These are phyloP conservation scores for Aristolochia fimbriata DNA, from an alignment of 164 flowering plant genomes.

Conservation along the genomic window DNA sequence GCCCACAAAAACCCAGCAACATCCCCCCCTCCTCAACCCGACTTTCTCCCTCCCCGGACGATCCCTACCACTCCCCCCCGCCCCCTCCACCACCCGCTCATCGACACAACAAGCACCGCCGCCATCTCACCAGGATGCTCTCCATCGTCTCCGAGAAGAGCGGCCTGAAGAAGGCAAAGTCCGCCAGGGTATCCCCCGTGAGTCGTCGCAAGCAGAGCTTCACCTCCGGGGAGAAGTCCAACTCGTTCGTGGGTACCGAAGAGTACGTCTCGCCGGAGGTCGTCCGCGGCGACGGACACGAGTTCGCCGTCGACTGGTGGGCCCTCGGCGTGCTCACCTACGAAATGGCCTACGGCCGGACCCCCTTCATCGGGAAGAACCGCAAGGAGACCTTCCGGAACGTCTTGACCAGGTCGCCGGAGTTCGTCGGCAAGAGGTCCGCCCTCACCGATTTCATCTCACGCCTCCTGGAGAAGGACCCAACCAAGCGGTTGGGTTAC, in stretches of 20 bases:
- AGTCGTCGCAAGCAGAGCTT: slow-evolving; percentile 24
- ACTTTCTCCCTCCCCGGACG: too few species aligned
- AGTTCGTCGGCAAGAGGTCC: slow-evolving; percentile 48
- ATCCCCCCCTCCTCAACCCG: slow-evolving; percentile 1
- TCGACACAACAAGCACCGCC: background rate
- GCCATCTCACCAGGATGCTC: slow-evolving; percentile 23
- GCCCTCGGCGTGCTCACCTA: slow-evolving; percentile 70
- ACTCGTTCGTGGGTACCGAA: slow-evolving; percentile 62
- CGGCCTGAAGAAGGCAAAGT: slow-evolving; percentile 42
- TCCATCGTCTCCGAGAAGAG: slow-evolving; percentile 33
- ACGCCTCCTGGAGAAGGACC: slow-evolving; percentile 71
- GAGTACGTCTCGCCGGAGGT: slow-evolving; percentile 94
- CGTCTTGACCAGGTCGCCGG: slow-evolving; percentile 41
- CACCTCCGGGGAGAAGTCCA: slow-evolving; percentile 20
- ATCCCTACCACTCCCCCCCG: too few species aligned
- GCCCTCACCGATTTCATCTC: slow-evolving; percentile 57
- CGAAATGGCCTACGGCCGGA: slow-evolving; percentile 84
- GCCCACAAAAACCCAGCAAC: too few species aligned
- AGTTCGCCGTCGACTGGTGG: slow-evolving; percentile 97
- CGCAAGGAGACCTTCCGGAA: slow-evolving; percentile 69
- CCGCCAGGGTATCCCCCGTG: slow-evolving; percentile 77
- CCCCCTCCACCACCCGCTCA: slow-evolving; percentile 2
- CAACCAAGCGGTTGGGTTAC: slow-evolving; percentile 57
- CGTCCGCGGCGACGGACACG: slow-evolving; percentile 81
- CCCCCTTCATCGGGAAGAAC: slow-evolving; percentile 77